Percentiles rank a stretch among this genome's conserved stretches.
Evolutionary conservation across 352 stramenopile genomes (phyloP).

Genomic region (Phytophthora cryptogea): DNA sequence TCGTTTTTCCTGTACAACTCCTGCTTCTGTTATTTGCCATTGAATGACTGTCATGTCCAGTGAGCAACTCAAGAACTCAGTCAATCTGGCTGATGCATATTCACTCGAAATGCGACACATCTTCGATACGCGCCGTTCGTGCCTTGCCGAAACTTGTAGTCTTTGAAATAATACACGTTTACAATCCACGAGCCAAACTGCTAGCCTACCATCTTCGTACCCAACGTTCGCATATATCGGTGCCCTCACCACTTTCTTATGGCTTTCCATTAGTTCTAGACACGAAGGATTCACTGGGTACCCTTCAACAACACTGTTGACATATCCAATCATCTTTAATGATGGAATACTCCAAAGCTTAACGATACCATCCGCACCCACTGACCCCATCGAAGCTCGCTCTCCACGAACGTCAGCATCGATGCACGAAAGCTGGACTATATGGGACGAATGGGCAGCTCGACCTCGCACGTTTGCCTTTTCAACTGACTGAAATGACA

Average conservation of each 20-base stretch:
- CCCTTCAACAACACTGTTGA: constrained; percentile 40
- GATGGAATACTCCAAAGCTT: constrained; percentile 60
- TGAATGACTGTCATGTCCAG: constrained; percentile 72
- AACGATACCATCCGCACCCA: constrained; percentile 59
- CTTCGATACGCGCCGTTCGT: constrained; percentile 49
- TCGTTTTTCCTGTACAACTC: constrained; percentile 46
- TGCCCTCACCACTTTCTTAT: neutral
- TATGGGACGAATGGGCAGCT: constrained; percentile 50
- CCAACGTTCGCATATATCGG: constrained; percentile 35
- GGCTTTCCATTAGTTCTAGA: constrained; percentile 30
- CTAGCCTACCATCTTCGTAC: constrained; percentile 61
- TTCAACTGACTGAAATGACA: constrained; percentile 20
- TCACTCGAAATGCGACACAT: constrained; percentile 29
- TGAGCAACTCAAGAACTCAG: constrained; percentile 51
- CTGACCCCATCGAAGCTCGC: constrained; percentile 32
- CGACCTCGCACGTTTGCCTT: constrained; percentile 27
- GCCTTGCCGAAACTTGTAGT: constrained; percentile 34
- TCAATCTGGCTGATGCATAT: neutral
- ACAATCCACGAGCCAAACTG: constrained; percentile 38
- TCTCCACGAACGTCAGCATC: constrained; percentile 8
- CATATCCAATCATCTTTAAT: constrained; percentile 41
- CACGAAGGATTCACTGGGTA: constrained; percentile 45
- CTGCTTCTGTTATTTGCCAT: constrained; percentile 39
- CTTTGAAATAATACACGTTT: constrained; percentile 26
- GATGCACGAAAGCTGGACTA: constrained; percentile 43